These are phyloP conservation scores for Xylaria grammica DNA, from an alignment of 495 filamentous ascomycete genomes.

Conservation along the genomic window DNA sequence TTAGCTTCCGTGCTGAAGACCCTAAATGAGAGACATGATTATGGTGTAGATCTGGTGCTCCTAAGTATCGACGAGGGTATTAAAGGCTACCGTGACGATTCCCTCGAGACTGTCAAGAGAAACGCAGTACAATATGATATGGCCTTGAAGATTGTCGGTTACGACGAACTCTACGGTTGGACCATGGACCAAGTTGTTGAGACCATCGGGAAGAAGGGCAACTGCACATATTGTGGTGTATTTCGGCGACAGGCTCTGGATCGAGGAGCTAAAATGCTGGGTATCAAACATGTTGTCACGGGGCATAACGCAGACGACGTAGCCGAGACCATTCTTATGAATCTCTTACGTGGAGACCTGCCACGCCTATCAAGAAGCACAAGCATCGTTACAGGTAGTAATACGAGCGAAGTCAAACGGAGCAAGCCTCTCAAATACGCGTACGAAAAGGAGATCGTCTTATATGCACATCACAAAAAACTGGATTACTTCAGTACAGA, in stretches of 20 bases:
- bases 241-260: constrained; percentile 95
- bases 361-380: constrained; percentile 86
- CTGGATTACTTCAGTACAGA: constrained; percentile 98
- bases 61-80: constrained; percentile 97
- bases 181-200: constrained; percentile 98
- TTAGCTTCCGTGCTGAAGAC: constrained; percentile 94
- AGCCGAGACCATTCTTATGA: constrained; percentile 99
- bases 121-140: constrained; percentile 91
- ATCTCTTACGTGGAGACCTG: constrained; percentile 87
- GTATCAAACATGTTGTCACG: constrained; percentile 93
- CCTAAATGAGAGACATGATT: constrained; percentile 85
- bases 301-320: constrained; percentile 98
- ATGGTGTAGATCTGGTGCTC: constrained; percentile 83
- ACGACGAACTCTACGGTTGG: constrained; percentile 96
- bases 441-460: constrained; percentile 98
- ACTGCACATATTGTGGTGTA: constrained; percentile 98
- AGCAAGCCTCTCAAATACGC: constrained; percentile 98
- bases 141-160: constrained; percentile 88
- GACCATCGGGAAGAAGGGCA: constrained; percentile 96
- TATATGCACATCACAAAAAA: constrained; percentile 95
- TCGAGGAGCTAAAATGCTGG: constrained; percentile 84
- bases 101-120: constrained; percentile 91
- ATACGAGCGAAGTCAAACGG: constrained; percentile 78
- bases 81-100: constrained; percentile 94
- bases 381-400: constrained; percentile 85